These are phyloP conservation scores for Xylaria scruposa DNA, from an alignment of 495 filamentous ascomycete species.

Conservation along the genomic window DNA sequence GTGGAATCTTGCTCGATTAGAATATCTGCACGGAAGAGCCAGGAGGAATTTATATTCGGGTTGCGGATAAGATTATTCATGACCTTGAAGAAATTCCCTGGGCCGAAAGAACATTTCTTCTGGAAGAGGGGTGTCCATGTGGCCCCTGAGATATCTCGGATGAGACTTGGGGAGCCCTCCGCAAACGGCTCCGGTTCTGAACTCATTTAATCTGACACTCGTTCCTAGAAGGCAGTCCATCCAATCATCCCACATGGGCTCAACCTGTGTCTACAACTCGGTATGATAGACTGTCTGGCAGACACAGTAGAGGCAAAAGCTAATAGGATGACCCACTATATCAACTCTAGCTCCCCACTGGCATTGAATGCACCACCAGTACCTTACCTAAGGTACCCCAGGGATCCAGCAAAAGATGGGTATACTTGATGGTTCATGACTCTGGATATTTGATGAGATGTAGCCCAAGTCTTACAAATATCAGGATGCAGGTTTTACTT, in stretches of 20 bases:
- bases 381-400: not conserved
- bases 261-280: not conserved
- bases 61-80: slow-evolving; percentile 80
- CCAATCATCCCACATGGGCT: slow-evolving; percentile 25
- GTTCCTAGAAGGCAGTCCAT: not conserved
- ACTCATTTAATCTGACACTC: slow-evolving; percentile 31
- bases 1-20: slow-evolving; percentile 56
- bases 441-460: not conserved
- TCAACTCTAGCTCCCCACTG: not conserved
- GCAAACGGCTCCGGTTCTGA: slow-evolving; percentile 43
- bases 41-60: slow-evolving; percentile 83
- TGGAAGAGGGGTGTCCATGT: slow-evolving; percentile 59
- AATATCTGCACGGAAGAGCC: slow-evolving; percentile 88
- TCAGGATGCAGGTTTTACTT: not conserved
- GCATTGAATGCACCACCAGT: not conserved
- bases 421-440: not conserved
- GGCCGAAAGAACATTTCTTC: slow-evolving; percentile 63
- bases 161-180: slow-evolving; percentile 41
- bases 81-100: slow-evolving; percentile 64
- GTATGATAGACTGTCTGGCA: not conserved
- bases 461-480: not conserved
- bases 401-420: not conserved
- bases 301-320: not conserved
- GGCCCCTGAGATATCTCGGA: slow-evolving; percentile 39
- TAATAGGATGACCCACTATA: not conserved